Evolutionary conservation across 2,329 filamentous ascomycete genomes (phyloP).

Genomic region (Rutstroemia sp.): DNA sequence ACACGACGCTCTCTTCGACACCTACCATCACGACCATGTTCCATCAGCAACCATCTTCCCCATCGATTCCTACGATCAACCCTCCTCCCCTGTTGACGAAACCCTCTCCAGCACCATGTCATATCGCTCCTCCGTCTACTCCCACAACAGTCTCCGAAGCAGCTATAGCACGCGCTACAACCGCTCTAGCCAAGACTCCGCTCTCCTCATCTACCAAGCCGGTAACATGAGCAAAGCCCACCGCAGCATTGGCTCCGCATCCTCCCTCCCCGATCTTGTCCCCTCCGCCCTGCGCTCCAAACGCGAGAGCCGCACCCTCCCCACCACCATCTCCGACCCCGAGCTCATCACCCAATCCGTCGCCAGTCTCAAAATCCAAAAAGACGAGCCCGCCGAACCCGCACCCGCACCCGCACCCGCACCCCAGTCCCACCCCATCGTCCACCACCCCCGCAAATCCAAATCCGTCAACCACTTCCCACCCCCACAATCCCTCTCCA

Average conservation of each 20-base stretch:
- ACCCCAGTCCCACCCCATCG: too few species aligned
- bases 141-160: slow-evolving; percentile 24
- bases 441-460: too few species aligned
- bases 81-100: slow-evolving; percentile 26
- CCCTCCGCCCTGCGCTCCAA: slow-evolving; percentile 18
- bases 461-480: slow-evolving; percentile 12
- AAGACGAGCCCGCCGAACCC: slow-evolving; percentile 14
- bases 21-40: slow-evolving; percentile 19
- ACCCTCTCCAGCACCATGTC: slow-evolving; percentile 25
- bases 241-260: slow-evolving; percentile 23
- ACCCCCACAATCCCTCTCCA: not conserved
- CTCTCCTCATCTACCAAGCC: slow-evolving; percentile 15
- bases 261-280: slow-evolving; percentile 29
- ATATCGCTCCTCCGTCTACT: slow-evolving; percentile 25
- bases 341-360: slow-evolving; percentile 11
- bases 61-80: slow-evolving; percentile 20
- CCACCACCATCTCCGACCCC: not conserved
- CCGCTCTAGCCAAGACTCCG: slow-evolving; percentile 26
- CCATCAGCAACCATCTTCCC: slow-evolving; percentile 20
- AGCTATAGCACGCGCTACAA: slow-evolving; percentile 19
- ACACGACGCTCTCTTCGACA: slow-evolving; percentile 25
- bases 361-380: slow-evolving; percentile 3
- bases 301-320: slow-evolving; percentile 8
- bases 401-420: not conserved
- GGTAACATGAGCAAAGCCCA: slow-evolving; percentile 18